Percentiles rank a stretch among this genome's conserved stretches.
phyloP scores from a whole-genome alignment of 306 rosid species.

The Spatholobus suberectus region DNA sequence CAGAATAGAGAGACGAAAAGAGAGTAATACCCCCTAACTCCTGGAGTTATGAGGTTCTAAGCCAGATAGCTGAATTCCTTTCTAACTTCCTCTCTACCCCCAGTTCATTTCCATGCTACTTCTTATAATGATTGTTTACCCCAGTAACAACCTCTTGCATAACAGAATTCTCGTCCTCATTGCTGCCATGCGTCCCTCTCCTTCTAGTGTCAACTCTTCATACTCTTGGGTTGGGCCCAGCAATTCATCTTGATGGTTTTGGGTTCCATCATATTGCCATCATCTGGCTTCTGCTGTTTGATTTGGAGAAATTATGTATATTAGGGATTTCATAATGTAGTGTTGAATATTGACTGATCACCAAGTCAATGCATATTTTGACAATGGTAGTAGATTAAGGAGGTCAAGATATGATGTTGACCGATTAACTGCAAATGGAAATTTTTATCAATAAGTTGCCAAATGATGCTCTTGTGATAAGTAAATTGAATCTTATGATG shows the following conservation, averaged over 20 bases:
- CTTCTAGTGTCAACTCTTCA: neutral
- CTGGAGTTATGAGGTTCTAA: neutral
- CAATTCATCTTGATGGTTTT: neutral
- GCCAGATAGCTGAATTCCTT: neutral
- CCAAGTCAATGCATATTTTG: neutral
- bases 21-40: neutral
- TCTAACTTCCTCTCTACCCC: neutral
- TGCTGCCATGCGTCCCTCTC: neutral
- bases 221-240: neutral
- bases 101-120: neutral
- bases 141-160: neutral
- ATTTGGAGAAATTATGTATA: neutral
- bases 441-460: neutral
- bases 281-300: neutral
- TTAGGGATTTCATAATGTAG: neutral
- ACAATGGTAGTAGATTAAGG: neutral
- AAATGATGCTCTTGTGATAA: neutral
- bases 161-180: neutral
- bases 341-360: neutral
- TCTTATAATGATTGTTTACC: neutral
- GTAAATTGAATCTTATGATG: neutral
- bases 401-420: slow-evolving; percentile 22
- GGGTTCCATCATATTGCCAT: neutral
- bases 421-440: neutral
- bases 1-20: neutral